A percentile compares a stretch with the other conserved stretches of the same genome.
phyloP scores from a whole-genome alignment of 2,329 filamentous ascomycete genomes.

The Ilyonectria destructans region DNA sequence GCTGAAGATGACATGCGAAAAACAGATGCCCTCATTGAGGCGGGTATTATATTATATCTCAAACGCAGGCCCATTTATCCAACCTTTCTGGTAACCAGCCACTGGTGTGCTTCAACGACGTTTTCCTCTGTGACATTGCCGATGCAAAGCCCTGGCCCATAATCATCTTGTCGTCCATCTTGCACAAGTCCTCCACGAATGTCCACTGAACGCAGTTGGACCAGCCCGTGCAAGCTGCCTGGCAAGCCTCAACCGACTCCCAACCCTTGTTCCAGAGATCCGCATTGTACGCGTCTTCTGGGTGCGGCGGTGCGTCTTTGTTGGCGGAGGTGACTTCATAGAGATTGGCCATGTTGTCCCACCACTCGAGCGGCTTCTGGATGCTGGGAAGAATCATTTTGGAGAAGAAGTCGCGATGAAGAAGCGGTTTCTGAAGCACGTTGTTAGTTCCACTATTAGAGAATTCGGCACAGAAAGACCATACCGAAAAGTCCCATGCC shows the following conservation, averaged over 20 bases:
- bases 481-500: slow-evolving; percentile 43
- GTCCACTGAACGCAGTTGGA: slow-evolving; percentile 42
- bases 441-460: background rate
- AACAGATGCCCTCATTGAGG: too few relatives aligned
- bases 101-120: slow-evolving; percentile 45
- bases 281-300: slow-evolving; percentile 34
- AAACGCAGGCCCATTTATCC: slow-evolving; percentile 36
- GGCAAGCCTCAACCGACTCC: slow-evolving; percentile 43
- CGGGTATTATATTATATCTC: background rate
- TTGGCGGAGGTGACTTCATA: slow-evolving; percentile 45
- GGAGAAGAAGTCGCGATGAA: slow-evolving; percentile 46
- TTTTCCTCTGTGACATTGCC: slow-evolving; percentile 45
- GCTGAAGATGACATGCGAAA: too few relatives aligned
- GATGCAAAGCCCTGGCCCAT: slow-evolving; percentile 46
- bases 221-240: slow-evolving; percentile 44
- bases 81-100: slow-evolving; percentile 45
- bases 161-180: slow-evolving; percentile 46
- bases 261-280: slow-evolving; percentile 41
- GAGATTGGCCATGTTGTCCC: slow-evolving; percentile 43
- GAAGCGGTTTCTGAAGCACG: slow-evolving; percentile 36
- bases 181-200: slow-evolving; percentile 46
- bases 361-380: slow-evolving; percentile 41
- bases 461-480: background rate
- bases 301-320: slow-evolving; percentile 29
- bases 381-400: slow-evolving; percentile 40